Evolutionary conservation across 805 yeast species (phyloP), one percentile per base, ranked within the genome.

Genomic region (Saccharomycopsis fibuligera): DNA sequence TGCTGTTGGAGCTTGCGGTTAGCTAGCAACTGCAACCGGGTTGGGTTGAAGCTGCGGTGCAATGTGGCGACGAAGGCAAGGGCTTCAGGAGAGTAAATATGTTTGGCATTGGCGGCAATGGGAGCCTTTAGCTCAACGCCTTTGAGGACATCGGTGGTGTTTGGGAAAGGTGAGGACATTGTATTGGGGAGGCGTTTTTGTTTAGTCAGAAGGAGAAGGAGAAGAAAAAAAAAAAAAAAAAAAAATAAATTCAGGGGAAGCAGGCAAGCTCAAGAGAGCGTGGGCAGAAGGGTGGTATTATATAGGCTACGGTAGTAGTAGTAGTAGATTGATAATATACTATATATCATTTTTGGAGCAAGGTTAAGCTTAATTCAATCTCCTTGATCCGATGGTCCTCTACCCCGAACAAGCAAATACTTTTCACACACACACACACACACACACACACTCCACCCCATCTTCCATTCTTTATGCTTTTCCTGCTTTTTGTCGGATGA

Each of bases 41-140:
- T 73, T 45, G 65, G 67, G 57, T 80, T 72, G 70, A 82, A 81
- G 41, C 76, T 66, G 56, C 86, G 75, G 68, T 81, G 86, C 55
- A 81, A 72, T 36, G 81, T 75, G 19, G 86, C 86, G 43, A 82
- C 68, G 57, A 82, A 75, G 16, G 79, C 84, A 45, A 81, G 65
- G 3, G 86, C 84, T 52, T 81, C 86, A 16, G 72, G 64, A 49
- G 79, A 75, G 58, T 78, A 71, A 56, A 81, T 75, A 63, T 78
- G 78, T 60, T 71, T 69, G 68, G 58, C 64, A 54, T 57, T 66
- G 60, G 59, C 77, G 29, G 57, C 53, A 48, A 79, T 63, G 33
- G 76, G 74, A 40, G 79, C 82, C 59, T 72, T 73, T 62, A 78
- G 68, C 58, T 74, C 70, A 43, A 79, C 81, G 40, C 82, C 83